Evolutionary conservation across 1,139 yeast genomes (phyloP), one percentile per base, ranked within the genome.

Genomic region (Yamadazyma sp.): DNA sequence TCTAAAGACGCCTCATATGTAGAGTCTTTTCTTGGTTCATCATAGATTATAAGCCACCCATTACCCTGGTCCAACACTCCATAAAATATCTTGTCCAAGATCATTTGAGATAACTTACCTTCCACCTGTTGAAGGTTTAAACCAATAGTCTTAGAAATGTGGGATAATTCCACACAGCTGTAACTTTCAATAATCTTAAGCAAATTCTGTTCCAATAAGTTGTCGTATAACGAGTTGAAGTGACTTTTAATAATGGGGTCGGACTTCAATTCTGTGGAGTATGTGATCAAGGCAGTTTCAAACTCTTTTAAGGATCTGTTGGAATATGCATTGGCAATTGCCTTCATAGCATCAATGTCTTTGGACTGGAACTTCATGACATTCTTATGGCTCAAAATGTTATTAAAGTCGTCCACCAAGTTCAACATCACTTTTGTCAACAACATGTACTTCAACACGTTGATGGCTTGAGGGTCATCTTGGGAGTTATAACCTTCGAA

Each of bases 1-100:
- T 86, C 95, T 49, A 92, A 76, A 28, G 95, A 86, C 35, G 92
- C 82, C 48, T 86, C 95, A 57, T 92, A 94, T 33, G 95, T 83
- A 30, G 89, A 87, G 61, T 92, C 97, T 46, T 82, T 80, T 57
- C 79, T 80, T 34, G 96, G 96, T 56, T 90, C 88, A 45, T 88
- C 95, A 56, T 87, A 92, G 42, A 92, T 80, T 51, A 89, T 83
- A 51, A 92, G 76, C 96, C 97, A 92, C 6, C 98, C 98, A 59
- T 90, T 90, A 33, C 98, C 98, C 69, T 92, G 99, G 61, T 92
- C 98, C 53, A 92, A 73, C 33, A 94, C 97, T 34, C 98, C 99
- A 56, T 84, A 86, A 53, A 94, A 88, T 12, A 90, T 87, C 57
- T 88, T 86, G 61, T 92, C 98, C 52, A 92, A 75, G 52, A 92